Base-by-base conservation (phyloP, 192 early-diverging fungal species). In the Spizellomyces punctatus region DNA sequence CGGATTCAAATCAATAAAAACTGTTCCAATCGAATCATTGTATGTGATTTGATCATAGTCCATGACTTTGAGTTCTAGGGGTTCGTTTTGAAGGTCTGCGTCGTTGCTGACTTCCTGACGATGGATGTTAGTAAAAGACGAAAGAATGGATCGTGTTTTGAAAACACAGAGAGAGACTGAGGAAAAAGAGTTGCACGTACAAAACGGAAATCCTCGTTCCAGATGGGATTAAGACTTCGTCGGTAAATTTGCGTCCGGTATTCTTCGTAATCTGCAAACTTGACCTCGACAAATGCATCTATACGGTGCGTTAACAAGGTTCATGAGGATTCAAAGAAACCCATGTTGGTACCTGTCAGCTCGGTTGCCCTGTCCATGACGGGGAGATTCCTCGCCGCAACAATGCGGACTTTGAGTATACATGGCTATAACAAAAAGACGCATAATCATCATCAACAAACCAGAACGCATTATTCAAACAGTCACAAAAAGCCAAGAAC, bases 241-340 rank as follows among this genome's bases (percentile, higher is more conserved):
- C 86, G 81, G 19, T 81, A 83, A 46, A 91, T 91, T 46, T 86
- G 77, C 6, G 91, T 93, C 22, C 86, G 76, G 42, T 85, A 72
- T 5, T 79, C 76, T 44, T 94, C 91, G 69, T 88, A 87, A 69
- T 91, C 88, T 8, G 85, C 88, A 69, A 93, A 92, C 67, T 83
- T 83, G 47, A 91, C 81, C 67, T 94, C 92, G 17, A 92, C 92
- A 60, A 90, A 94, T n/a, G 92, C 92, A 74, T 94, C 92, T 80
- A 59, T 17, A 8, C 47, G 6, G 48, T 59, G 27, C 36, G n/a
- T 49, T 16, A 6, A 36, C 10, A 61, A 41, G 42, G 48, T 27
- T 46, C 45, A 78, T 17, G 72, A 64, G 16, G 16, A 16, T 41
- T 9, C 10, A 9, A 27, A 76, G 47, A 45, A 77, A 42, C 36